These are phyloP conservation scores for Amylostereum chailletii DNA, from an alignment of 1,284 basidiomycete species.

Conservation along the genomic window DNA sequence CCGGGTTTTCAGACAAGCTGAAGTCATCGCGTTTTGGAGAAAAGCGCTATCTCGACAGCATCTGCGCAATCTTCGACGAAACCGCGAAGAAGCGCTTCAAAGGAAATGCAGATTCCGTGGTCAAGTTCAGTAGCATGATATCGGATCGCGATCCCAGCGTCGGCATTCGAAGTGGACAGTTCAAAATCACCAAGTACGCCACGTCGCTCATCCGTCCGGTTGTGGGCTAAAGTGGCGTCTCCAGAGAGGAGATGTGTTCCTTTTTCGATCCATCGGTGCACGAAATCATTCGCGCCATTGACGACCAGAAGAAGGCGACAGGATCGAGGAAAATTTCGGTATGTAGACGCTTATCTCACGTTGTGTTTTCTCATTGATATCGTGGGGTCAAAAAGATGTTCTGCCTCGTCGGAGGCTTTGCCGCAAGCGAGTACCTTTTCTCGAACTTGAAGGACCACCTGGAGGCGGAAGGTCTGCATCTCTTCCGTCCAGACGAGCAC, in stretches of 20 bases:
- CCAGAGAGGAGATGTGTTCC: constrained; percentile 29
- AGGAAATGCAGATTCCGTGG: constrained; percentile 32
- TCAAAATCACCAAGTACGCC: constrained; percentile 33
- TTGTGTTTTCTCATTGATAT: background rate
- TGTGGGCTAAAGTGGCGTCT: background rate
- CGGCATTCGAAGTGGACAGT: constrained; percentile 37
- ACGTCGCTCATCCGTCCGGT: background rate
- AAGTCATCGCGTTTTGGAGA: constrained; percentile 19
- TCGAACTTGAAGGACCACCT: constrained; percentile 24
- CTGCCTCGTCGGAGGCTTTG: constrained; percentile 37
- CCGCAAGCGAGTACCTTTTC: constrained; percentile 41
- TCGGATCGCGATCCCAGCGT: constrained; percentile 34
- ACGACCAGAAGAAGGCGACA: constrained; percentile 23
- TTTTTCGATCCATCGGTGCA: constrained; percentile 32
- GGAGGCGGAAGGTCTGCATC: constrained; percentile 17
- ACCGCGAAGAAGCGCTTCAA: constrained; percentile 40
- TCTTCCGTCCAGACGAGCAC: constrained; percentile 30
- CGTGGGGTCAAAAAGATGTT: constrained; percentile 20
- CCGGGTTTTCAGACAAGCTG: constrained; percentile 20
- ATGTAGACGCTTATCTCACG: background rate
- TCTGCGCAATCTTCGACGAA: constrained; percentile 39
- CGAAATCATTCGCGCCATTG: constrained; percentile 29
- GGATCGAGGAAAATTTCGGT: constrained; percentile 24
- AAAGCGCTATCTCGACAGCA: constrained; percentile 27
- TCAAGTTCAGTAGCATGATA: constrained; percentile 35